A percentile compares a stretch with the other conserved stretches of the same genome.
Evolutionary conservation across 2,329 filamentous ascomycete species (phyloP).

Genomic region (Beauveria pseudobassiana): DNA sequence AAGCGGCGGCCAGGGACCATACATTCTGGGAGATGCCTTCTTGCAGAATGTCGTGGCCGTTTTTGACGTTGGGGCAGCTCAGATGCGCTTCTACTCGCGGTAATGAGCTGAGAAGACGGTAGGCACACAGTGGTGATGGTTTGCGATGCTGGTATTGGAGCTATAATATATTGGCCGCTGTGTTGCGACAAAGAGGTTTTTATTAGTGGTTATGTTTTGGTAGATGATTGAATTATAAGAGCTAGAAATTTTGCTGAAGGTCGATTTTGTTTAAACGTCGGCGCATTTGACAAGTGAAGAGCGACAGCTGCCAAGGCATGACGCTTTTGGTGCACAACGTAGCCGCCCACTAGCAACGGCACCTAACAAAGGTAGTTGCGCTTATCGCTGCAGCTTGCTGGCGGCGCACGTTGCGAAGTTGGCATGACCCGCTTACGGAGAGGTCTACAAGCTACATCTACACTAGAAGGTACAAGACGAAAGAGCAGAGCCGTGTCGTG

Average conservation of each 20-base stretch:
- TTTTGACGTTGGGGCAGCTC: conserved; percentile 38
- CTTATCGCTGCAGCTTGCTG: background rate
- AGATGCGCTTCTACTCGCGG: conserved; percentile 35
- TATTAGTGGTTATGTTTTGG: conserved; percentile 12
- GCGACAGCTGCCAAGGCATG: background rate
- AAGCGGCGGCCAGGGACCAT: conserved; percentile 37
- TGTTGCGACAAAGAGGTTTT: conserved; percentile 6
- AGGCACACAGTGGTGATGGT: background rate
- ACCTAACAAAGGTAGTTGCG: background rate
- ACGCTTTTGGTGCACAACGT: background rate
- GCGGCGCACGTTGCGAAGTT: background rate
- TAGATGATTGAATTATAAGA: conserved; percentile 11
- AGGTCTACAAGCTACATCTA: background rate
- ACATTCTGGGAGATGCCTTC: conserved; percentile 43
- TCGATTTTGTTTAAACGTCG: background rate
- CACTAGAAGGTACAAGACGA: background rate
- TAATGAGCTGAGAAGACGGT: background rate
- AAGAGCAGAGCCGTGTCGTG: background rate
- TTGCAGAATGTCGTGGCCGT: conserved; percentile 43
- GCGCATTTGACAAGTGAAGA: background rate
- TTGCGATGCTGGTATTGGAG: conserved; percentile 6
- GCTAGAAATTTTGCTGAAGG: background rate
- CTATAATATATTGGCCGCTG: conserved; percentile 11
- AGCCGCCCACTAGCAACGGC: background rate
- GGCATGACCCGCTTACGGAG: conserved; percentile 2